Conservation (phyloP, 306 rosid genomes). For the Prunus mume region DNA sequence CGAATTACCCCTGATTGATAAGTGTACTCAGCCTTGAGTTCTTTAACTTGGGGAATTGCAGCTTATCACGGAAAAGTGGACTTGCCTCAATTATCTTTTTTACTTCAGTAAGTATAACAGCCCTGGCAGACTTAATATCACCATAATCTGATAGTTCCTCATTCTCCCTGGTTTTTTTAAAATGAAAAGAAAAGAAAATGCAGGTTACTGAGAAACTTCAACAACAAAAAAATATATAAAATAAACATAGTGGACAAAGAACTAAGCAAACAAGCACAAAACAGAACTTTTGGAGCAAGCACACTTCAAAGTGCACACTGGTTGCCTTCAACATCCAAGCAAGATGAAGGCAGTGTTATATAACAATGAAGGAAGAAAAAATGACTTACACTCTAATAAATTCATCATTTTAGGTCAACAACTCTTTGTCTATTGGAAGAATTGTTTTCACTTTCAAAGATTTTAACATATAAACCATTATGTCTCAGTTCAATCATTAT, state of each 20-base stretch:
- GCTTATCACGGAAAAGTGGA: constrained; percentile 72
- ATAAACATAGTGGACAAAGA: neutral
- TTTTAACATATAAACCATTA: neutral
- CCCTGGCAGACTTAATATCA: constrained; percentile 66
- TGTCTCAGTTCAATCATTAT: neutral
- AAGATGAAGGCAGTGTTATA: neutral
- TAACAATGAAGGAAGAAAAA: neutral
- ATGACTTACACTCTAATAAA: neutral
- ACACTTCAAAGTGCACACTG: neutral
- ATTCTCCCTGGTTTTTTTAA: constrained; percentile 47
- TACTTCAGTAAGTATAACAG: constrained; percentile 67
- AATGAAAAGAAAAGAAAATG: neutral
- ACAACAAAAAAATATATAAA: neutral
- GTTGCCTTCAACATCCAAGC: neutral
- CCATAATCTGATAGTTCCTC: constrained; percentile 79
- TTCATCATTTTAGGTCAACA: neutral
- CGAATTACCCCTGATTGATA: constrained; percentile 63
- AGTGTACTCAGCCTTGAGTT: constrained; percentile 68
- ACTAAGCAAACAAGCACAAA: neutral
- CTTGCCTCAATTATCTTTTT: constrained; percentile 72
- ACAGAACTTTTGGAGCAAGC: neutral
- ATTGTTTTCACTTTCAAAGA: neutral
- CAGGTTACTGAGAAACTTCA: neutral
- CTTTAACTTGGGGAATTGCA: constrained; percentile 70
- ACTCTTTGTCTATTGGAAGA: neutral